phyloP scores from a whole-genome alignment of 352 stramenopile species.

The Globisporangium paddicum region DNA sequence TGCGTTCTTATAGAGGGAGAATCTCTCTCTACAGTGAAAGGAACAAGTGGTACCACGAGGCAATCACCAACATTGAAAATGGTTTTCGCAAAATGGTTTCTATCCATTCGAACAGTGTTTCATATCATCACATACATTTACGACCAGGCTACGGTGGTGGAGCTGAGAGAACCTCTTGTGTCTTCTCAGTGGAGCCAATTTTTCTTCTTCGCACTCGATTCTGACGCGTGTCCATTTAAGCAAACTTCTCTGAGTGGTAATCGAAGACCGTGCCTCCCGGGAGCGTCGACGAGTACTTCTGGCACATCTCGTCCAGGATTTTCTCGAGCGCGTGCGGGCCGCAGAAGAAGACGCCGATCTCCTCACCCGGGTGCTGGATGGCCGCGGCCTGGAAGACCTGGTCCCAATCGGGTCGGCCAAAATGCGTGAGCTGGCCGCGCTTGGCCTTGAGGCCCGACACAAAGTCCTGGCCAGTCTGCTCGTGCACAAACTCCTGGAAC shows the following conservation, averaged over 20 bases:
- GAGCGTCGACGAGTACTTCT: slow-evolving; percentile 52
- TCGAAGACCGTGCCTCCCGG: slow-evolving; percentile 64
- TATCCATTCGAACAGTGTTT: no score
- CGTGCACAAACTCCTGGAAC: slow-evolving; percentile 84
- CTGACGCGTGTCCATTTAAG: slow-evolving; percentile 20
- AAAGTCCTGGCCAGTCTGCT: slow-evolving; percentile 71
- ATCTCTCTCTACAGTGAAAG: slow-evolving; percentile 6
- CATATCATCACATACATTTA: slow-evolving; percentile 7
- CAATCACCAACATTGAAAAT: neutral
- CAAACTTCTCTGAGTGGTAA: slow-evolving; percentile 85
- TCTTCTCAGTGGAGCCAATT: slow-evolving; percentile 5
- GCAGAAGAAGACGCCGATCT: slow-evolving; percentile 88
- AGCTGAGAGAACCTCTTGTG: no score
- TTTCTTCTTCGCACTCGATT: neutral
- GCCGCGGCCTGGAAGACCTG: slow-evolving; percentile 57
- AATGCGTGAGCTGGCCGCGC: slow-evolving; percentile 64
- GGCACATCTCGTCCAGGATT: slow-evolving; percentile 64
- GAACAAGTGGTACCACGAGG: neutral
- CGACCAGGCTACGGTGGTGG: slow-evolving; percentile 11
- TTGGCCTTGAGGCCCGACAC: slow-evolving; percentile 76
- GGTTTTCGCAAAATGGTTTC: neutral
- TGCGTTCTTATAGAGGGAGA: neutral
- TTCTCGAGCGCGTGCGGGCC: slow-evolving; percentile 76
- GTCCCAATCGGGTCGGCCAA: slow-evolving; percentile 85
- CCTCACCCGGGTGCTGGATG: slow-evolving; percentile 44